A percentile compares a stretch with the other conserved stretches of the same genome.
Conservation (phyloP, 768 basidiomycete species). For the Mycena venus region DNA sequence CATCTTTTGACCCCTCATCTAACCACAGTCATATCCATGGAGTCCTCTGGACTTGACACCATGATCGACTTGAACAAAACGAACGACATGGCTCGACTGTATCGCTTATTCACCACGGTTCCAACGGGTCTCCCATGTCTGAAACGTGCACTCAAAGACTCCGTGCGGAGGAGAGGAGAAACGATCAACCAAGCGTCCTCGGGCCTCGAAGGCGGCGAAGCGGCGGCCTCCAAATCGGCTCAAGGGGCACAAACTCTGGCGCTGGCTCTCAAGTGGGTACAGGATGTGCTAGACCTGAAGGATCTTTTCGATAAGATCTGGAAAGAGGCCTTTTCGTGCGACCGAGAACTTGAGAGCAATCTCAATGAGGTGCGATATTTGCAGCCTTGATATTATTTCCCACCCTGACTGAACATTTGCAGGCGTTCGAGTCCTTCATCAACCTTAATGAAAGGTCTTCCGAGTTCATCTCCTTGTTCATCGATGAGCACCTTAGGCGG, state of each 20-base stretch:
- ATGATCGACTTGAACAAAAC: constrained; percentile 89
- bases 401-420: background rate
- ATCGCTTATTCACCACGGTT: constrained; percentile 79
- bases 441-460: constrained; percentile 90
- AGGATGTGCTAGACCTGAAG: constrained; percentile 90
- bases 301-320: constrained; percentile 90
- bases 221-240: constrained; percentile 54
- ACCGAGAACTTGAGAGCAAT: constrained; percentile 83
- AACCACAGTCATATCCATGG: constrained; percentile 79
- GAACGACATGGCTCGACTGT: constrained; percentile 84
- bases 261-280: constrained; percentile 92
- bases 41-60: constrained; percentile 85
- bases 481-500: constrained; percentile 95
- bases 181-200: constrained; percentile 80
- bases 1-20: constrained; percentile 86
- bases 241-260: constrained; percentile 62
- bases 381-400: background rate
- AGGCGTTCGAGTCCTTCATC: constrained; percentile 96
- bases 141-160: constrained; percentile 76
- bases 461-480: constrained; percentile 96
- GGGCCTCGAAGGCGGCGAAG: constrained; percentile 53
- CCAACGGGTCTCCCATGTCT: constrained; percentile 75
- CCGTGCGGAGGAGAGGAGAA: constrained; percentile 79
- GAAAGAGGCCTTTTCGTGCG: constrained; percentile 75
- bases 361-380: constrained; percentile 80